Base-by-base conservation (phyloP, 805 yeast genomes). In the Wickerhamomyces rabaulensis region DNA sequence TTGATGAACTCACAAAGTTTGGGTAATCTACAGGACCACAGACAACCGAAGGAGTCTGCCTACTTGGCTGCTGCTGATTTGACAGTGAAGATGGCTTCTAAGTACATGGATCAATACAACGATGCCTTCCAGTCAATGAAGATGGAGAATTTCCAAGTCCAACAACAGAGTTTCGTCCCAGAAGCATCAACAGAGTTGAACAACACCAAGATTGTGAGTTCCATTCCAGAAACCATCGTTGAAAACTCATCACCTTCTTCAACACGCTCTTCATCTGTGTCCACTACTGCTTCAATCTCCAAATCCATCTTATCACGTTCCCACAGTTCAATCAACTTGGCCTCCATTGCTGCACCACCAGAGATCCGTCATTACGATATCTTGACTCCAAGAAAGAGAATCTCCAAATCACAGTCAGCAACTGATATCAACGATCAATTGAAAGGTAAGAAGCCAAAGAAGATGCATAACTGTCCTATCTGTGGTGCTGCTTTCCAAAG, bases 401-500 rank as follows among this genome's bases (percentile, higher is more conserved):
- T 52, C 13, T 39, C 39, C 25, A 52, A 55, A 29, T 53, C 61
- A 2, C 52, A 52, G 22, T 52, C 60, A 2, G 40, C 59, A 2
- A 52, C 55, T 4, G 48, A 51, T n/a, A 33, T 58, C 16, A 48
- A 42, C 17, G 48, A 48, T 33, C 44, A 27, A 48, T 36, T 65
- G 60, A 47, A 42, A 6, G 51, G 51, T 5, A 71, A 46, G 73
- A 75, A 59, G 31, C 53, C 53, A 42, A 80, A 78, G 56, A 82
- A 81, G 61, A 70, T 71, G 43, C 87, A 82, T 61, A 72, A 71
- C 52, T 82, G 89, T 64, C 86, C 86, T 2, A 60, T 80, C 38
- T 81, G 87, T 59, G 76, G 75, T 42, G 73, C 80, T 38, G 66
- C 75, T 46, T 81, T 81, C 68, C 87, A 81, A 60, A 55, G 75